Base-by-base conservation (phyloP, 2,329 filamentous ascomycete species). In the Stagonosporopsis cucurbitacearum region DNA sequence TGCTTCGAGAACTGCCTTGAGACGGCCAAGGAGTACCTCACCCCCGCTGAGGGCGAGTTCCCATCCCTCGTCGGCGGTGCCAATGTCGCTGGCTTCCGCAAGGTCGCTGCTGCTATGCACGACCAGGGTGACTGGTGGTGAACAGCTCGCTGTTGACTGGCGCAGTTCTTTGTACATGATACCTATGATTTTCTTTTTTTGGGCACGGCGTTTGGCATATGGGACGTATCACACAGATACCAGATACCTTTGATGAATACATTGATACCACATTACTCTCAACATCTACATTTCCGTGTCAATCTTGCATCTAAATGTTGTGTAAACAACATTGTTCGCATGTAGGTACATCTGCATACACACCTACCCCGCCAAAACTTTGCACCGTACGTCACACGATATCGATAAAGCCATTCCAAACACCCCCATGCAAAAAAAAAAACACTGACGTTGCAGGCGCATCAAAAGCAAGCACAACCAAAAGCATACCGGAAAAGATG, bases 1-100 rank as follows among this genome's bases (percentile, higher is more conserved):
- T 94, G 91, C 77, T 99, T 98, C 82, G 83, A 90, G 77, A 92
- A 92, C 80, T 95, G 92, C 66, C 82, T 98, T 47, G 82, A 89
- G 77, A 97, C 93, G 1, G 92, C 94, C 60, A 89, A 93, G 85
- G 87, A 92, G 81, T 98, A 95, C 78, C 89, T 95, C 67, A 84
- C 86, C 62, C 82, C 87, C 51, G 83, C 82, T 65, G 92, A 96
- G 75, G 92, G 88, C 69, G 90, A 94, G 80, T 87, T 95, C 69
- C 95, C 95, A 66, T 92, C 88, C 66, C 83, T 98, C 74, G 92
- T 98, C 36, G 92, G 92, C 57, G 95, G 95, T 69, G 91, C 88
- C 82, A 98, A 98, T 82, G 96, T 99, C 81, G 95, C 95, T 58
- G 95, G 95, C 56, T 98, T 97, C 82, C 89, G 90, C 80, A 99